Conservation (phyloP, 306 rosid species). For the Morella rubra region DNA sequence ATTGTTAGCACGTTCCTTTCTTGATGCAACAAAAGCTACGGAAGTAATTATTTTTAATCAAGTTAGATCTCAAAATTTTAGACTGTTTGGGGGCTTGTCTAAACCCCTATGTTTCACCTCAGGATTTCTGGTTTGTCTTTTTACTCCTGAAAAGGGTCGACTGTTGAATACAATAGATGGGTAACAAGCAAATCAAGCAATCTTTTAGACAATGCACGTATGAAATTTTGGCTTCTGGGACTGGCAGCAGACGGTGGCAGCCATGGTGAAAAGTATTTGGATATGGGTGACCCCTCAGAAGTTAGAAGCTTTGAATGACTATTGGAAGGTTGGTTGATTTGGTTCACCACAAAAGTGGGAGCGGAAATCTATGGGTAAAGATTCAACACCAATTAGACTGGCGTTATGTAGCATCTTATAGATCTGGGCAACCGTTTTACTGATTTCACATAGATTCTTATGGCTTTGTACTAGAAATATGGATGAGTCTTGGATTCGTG, state of each 20-base stretch:
- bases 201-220: neutral
- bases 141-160: neutral
- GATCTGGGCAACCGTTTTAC: neutral
- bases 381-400: neutral
- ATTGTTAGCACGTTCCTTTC: too few species aligned
- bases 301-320: neutral
- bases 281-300: neutral
- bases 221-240: neutral
- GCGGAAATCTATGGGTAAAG: neutral
- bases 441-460: neutral
- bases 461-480: neutral
- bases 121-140: neutral
- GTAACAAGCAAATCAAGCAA: neutral
- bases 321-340: neutral
- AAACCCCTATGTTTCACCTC: neutral
- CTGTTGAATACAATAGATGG: neutral
- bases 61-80: neutral
- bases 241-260: neutral
- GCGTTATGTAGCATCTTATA: neutral
- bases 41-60: neutral
- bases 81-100: neutral
- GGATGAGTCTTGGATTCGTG: neutral
- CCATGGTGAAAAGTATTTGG: neutral
- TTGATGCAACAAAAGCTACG: neutral
- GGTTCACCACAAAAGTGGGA: neutral